Conservation (phyloP, 1,284 basidiomycete genomes). For the Earliella scabrosa region DNA sequence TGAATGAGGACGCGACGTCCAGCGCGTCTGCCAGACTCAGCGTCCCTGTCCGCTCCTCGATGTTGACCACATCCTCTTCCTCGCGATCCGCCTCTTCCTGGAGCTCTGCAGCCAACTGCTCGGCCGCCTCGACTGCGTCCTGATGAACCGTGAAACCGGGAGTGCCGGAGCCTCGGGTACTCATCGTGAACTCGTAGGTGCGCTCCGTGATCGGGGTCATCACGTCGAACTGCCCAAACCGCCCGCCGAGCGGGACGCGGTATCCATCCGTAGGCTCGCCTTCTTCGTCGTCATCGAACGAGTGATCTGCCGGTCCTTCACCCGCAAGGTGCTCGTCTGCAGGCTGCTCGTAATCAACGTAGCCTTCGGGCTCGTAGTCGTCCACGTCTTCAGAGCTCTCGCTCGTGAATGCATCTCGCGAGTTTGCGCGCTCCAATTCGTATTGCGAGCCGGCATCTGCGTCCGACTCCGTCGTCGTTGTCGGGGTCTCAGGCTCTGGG, state of each 20-base stretch:
- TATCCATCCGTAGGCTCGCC: conserved; percentile 45
- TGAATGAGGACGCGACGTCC: conserved; percentile 63
- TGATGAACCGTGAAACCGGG: conserved; percentile 41
- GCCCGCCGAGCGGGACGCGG: conserved; percentile 66
- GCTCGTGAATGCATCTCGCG: conserved; percentile 19
- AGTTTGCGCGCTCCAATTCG: conserved; percentile 14
- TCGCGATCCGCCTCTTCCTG: conserved; percentile 35
- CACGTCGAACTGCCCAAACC: conserved; percentile 79
- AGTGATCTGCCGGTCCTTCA: conserved; percentile 16
- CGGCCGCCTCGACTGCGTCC: conserved; percentile 55
- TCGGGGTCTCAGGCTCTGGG: conserved; percentile 14
- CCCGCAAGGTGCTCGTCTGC: conserved; percentile 10
- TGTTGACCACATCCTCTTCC: conserved; percentile 28
- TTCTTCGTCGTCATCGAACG: conserved; percentile 31
- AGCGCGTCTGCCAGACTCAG: conserved; percentile 68
- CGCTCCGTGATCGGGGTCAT: conserved; percentile 97
- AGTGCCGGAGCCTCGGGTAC: conserved; percentile 53
- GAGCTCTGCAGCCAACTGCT: conserved; percentile 35
- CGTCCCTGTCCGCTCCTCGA: conserved; percentile 61
- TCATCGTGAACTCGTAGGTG: conserved; percentile 83
- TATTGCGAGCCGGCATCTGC: conserved; percentile 16
- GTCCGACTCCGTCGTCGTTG: conserved; percentile 25
- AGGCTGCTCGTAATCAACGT: conserved; percentile 14
- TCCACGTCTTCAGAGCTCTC: conserved; percentile 24
- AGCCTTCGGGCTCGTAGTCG: conserved; percentile 18